Evolutionary conservation across 129 eudicot species (phyloP).

Genomic region (Flaveria sonorensis): DNA sequence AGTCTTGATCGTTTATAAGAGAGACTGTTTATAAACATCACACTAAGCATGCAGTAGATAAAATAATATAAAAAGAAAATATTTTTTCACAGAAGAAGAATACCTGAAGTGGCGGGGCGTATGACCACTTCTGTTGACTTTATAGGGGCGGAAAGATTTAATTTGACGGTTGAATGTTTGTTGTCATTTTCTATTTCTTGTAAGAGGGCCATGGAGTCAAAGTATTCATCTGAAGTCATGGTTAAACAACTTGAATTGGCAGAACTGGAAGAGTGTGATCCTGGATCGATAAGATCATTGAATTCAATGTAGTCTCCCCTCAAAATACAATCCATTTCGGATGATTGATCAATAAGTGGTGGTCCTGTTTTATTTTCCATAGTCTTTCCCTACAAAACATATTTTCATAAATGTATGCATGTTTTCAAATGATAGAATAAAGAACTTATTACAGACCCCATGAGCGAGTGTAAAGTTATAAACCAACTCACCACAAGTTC

Average conservation of each 20-base stretch:
- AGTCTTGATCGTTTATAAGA: slow-evolving; percentile 26
- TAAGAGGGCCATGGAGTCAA: slow-evolving; percentile 54
- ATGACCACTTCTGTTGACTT: slow-evolving; percentile 45
- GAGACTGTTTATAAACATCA: slow-evolving; percentile 25
- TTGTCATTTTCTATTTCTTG: slow-evolving; percentile 47
- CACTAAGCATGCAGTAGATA: slow-evolving; percentile 22
- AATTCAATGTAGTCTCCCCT: slow-evolving; percentile 66
- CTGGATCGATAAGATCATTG: slow-evolving; percentile 58
- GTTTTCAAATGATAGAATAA: not conserved
- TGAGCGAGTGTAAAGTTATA: not conserved
- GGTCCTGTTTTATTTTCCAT: slow-evolving; percentile 11
- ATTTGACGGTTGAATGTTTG: slow-evolving; percentile 31
- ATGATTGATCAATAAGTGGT: slow-evolving; percentile 18
- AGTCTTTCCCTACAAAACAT: slow-evolving; percentile 27
- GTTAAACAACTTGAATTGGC: slow-evolving; percentile 57
- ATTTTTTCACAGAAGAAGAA: not conserved
- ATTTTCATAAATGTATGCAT: no score
- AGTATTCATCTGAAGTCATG: slow-evolving; percentile 59
- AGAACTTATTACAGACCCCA: not conserved
- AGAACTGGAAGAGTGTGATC: slow-evolving; percentile 54
- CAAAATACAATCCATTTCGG: slow-evolving; percentile 41
- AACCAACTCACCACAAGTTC: slow-evolving; percentile 38
- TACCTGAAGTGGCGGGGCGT: slow-evolving; percentile 42
- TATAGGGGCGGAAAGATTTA: slow-evolving; percentile 33
- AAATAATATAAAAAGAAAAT: not conserved